phyloP scores from a whole-genome alignment of 2,329 filamentous ascomycete genomes.

The Colletotrichum spaethianum region DNA sequence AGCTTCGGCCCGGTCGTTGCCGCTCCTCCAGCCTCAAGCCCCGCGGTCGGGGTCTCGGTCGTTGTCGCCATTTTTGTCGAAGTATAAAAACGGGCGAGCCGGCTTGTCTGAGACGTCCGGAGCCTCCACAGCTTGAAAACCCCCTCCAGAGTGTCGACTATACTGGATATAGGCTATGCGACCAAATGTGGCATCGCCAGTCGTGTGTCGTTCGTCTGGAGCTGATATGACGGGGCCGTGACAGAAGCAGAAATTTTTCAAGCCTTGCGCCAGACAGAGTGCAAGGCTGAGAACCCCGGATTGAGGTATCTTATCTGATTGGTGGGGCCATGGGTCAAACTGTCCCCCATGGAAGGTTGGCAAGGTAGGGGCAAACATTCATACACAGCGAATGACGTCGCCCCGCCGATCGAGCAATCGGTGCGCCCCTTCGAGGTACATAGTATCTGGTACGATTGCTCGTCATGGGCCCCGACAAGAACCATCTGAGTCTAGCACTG shows the following conservation, averaged over 20 bases:
- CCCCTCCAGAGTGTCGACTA: slow-evolving; percentile 36
- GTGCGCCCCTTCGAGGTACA: slow-evolving; percentile 6
- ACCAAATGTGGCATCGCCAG: neutral
- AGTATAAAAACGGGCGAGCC: slow-evolving; percentile 38
- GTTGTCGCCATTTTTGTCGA: slow-evolving; percentile 49
- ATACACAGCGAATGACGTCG: slow-evolving; percentile 30
- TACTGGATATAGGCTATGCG: neutral
- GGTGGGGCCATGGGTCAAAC: slow-evolving; percentile 18
- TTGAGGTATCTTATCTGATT: slow-evolving; percentile 18
- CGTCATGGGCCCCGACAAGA: neutral
- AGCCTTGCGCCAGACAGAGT: slow-evolving; percentile 22
- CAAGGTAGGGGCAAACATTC: neutral
- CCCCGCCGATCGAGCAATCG: neutral
- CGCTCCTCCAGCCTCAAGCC: slow-evolving; percentile 21
- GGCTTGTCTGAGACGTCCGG: slow-evolving; percentile 26
- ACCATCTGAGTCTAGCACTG: slow-evolving; percentile 20
- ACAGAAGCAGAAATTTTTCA: slow-evolving; percentile 11
- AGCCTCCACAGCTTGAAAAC: slow-evolving; percentile 32
- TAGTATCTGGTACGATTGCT: neutral
- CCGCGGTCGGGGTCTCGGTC: slow-evolving; percentile 45
- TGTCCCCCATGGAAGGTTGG: slow-evolving; percentile 11
- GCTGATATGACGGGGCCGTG: neutral
- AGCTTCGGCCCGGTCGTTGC: slow-evolving; percentile 66
- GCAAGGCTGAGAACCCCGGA: slow-evolving; percentile 35
- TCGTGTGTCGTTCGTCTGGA: neutral